Percentiles rank a stretch among this genome's conserved stretches.
These are phyloP conservation scores for Parascedosporium putredinis DNA, from an alignment of 2,329 filamentous ascomycete genomes.

Conservation along the genomic window DNA sequence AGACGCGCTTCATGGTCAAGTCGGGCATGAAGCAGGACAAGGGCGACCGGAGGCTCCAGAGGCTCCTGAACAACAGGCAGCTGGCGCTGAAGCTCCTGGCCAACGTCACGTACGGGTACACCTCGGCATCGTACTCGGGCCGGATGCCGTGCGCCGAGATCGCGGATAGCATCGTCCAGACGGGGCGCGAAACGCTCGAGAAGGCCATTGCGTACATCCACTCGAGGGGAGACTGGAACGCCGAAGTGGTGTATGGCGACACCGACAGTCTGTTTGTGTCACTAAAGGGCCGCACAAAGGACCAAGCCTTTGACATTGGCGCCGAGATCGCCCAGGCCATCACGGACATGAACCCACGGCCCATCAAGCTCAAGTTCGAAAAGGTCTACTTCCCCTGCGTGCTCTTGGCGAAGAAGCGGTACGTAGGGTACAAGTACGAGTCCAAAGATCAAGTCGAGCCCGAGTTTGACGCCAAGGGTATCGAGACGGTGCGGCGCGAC, in stretches of 20 bases:
- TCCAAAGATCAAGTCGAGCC: conserved; percentile 62
- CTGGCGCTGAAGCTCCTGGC: conserved; percentile 90
- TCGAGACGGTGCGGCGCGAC: conserved; percentile 91
- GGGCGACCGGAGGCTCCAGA: conserved; percentile 74
- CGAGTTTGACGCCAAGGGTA: conserved; percentile 95
- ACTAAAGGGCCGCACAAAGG: conserved; percentile 74
- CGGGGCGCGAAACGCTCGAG: conserved; percentile 86
- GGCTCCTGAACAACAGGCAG: conserved; percentile 85
- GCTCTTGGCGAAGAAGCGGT: conserved; percentile 90
- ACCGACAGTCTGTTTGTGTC: conserved; percentile 92
- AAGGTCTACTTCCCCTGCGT: conserved; percentile 97
- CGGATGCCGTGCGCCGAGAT: conserved; percentile 98
- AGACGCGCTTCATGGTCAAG: conserved; percentile 96
- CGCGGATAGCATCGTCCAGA: conserved; percentile 95
- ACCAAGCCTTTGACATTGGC: conserved; percentile 85
- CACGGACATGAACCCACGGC: conserved; percentile 80
- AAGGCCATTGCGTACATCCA: conserved; percentile 90
- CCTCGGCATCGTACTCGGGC: conserved; percentile 91
- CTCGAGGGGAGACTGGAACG: conserved; percentile 75
- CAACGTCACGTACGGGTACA: conserved; percentile 98
- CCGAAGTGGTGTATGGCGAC: conserved; percentile 96
- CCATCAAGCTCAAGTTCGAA: conserved; percentile 94
- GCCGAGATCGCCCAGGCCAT: conserved; percentile 83
- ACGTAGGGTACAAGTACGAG: conserved; percentile 97
- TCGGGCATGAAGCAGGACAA: conserved; percentile 91